Evolutionary conservation across 352 stramenopile species (phyloP), one percentile per base, ranked within the genome.

Genomic region (Globisporangium uncinulatum): DNA sequence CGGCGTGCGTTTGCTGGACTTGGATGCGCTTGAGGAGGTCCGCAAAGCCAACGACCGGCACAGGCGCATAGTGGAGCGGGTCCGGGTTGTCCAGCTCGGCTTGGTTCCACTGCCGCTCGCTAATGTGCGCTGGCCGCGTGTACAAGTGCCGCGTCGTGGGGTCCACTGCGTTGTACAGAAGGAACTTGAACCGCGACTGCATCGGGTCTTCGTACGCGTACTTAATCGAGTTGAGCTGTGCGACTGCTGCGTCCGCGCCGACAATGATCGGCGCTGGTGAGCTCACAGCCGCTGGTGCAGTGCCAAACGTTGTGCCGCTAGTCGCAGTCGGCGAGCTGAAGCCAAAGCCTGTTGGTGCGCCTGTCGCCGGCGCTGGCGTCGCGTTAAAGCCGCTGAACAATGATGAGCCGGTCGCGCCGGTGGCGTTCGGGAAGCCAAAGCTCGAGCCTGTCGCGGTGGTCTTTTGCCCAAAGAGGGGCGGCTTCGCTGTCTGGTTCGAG

Each of bases 101-200:
- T 45, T 92, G 86, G 29, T 88, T 88, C 86, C 86, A 95, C 61
- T 87, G 61, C 14, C 82, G 80, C 59, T 95, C 86, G 56, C 86
- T 93, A 50, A 95, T 89, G 62, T 92, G 69, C 31, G 78, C 57
- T n/a, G 86, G 86, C 20, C 83, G 79, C 21, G 70, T 71, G 58
- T 95, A 95, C 57, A 95, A 52, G 44, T 92, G 83, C 4, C 83
- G 70, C 57, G 92, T 82, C 37, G 79, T 86, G 24, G 86, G 83
- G 54, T 95, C 86, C 4, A 95, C 83, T 17, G 81, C 83, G 63
- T 95, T 95, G 73, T 95, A 95, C 71, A 95, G 85, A 34, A 95
- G 67, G 53, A 93, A 92, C 61, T 95, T 95, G 72, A 95, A 95
- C 1, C 86, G 81, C 24, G 86, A 95, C 68, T 94, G 86, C 47